Conservation (phyloP, 768 basidiomycete genomes). For the Suillus alpinus region DNA sequence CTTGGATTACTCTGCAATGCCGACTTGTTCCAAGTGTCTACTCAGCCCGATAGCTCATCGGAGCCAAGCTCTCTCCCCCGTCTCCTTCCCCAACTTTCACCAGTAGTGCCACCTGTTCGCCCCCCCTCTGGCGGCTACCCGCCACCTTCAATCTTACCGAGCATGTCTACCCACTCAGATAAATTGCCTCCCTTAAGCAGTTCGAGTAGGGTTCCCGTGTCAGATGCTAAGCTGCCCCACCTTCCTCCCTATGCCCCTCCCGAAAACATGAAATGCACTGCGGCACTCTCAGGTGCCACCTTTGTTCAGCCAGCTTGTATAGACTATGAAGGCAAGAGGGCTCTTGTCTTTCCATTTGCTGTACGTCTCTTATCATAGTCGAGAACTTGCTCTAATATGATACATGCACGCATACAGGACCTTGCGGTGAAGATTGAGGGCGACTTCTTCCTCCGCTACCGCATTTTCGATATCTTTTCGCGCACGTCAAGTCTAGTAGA, state of each 20-base stretch:
- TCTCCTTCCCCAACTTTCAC: background rate
- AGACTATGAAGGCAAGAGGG: conserved; percentile 51
- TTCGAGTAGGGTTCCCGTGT: conserved; percentile 10
- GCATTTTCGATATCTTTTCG: conserved; percentile 62
- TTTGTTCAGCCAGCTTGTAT: conserved; percentile 54
- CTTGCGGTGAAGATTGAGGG: conserved; percentile 67
- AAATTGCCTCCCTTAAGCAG: conserved; percentile 22
- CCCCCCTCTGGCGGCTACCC: background rate
- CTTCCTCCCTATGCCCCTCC: conserved; percentile 43
- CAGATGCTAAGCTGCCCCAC: conserved; percentile 10
- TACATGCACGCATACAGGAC: conserved; percentile 41
- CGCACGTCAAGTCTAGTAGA: conserved; percentile 25
- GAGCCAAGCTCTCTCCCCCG: conserved; percentile 10
- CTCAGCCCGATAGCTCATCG: conserved; percentile 10
- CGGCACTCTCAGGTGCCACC: conserved; percentile 59
- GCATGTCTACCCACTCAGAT: conserved; percentile 8
- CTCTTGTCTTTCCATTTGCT: conserved; percentile 61
- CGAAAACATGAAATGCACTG: conserved; percentile 45
- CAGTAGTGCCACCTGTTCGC: background rate
- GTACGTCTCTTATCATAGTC: conserved; percentile 32
- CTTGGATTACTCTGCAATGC: conserved; percentile 74
- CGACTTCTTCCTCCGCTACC: conserved; percentile 67
- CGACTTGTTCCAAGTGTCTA: conserved; percentile 66
- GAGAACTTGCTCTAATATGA: conserved; percentile 2
- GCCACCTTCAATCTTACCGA: conserved; percentile 4